Evolutionary conservation across 73 alveolate genomes (phyloP).

Genomic region (Stentor roeselii): DNA sequence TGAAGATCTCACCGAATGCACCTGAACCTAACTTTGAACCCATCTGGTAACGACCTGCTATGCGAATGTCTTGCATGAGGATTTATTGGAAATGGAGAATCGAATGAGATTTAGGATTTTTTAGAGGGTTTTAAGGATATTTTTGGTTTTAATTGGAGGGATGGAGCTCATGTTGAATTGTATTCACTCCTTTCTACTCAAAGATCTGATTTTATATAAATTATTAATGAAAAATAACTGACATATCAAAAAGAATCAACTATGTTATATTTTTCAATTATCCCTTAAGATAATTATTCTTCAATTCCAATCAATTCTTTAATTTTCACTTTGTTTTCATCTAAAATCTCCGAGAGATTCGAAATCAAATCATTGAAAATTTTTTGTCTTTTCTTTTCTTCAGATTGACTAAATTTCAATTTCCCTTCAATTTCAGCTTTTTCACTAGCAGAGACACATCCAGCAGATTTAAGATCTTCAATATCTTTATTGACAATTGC

Average conservation of each 20-base stretch:
- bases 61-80: constrained; percentile 55
- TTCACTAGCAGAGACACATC: constrained; percentile 67
- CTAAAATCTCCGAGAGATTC: constrained; percentile 71
- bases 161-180: too few relatives aligned
- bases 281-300: too few relatives aligned
- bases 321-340: constrained; percentile 58
- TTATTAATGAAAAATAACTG: too few relatives aligned
- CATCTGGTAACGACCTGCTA: constrained; percentile 80
- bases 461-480: constrained; percentile 52
- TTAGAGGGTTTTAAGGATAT: too few relatives aligned
- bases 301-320: constrained; percentile 72
- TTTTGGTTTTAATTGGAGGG: too few relatives aligned
- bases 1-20: constrained; percentile 85
- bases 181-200: too few relatives aligned
- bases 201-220: too few relatives aligned
- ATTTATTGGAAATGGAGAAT: too few relatives aligned
- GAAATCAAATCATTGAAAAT: constrained; percentile 78
- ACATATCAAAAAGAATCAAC: too few relatives aligned
- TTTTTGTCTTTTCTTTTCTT: constrained; percentile 75
- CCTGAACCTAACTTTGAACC: constrained; percentile 86
- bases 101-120: too few relatives aligned
- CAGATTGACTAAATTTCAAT: constrained; percentile 49
- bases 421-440: constrained; percentile 60
- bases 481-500: constrained; percentile 45
- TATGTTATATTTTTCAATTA: too few relatives aligned